These are phyloP conservation scores for Cladosporium sp. DNA, from an alignment of 2,329 filamentous ascomycete genomes.

Conservation along the genomic window DNA sequence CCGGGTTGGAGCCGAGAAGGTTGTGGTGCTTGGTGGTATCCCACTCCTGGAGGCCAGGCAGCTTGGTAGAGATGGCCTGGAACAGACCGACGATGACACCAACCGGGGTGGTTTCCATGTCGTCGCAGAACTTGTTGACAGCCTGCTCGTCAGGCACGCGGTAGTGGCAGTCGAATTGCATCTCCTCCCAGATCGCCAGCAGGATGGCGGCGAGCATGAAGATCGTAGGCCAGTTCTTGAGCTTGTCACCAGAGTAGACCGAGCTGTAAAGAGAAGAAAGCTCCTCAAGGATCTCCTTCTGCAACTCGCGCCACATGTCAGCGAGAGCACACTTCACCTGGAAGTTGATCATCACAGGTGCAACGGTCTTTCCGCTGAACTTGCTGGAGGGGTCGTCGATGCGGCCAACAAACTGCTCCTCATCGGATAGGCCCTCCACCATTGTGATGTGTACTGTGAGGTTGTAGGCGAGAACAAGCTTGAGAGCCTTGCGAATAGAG, in stretches of 20 bases:
- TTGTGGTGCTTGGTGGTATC: slow-evolving; percentile 88
- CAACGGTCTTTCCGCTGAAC: slow-evolving; percentile 83
- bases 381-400: slow-evolving; percentile 83
- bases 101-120: slow-evolving; percentile 95
- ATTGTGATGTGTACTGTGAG: slow-evolving; percentile 91
- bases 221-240: slow-evolving; percentile 99
- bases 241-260: slow-evolving; percentile 92
- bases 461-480: slow-evolving; percentile 93
- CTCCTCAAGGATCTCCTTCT: slow-evolving; percentile 94
- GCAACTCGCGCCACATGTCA: slow-evolving; percentile 96
- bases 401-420: slow-evolving; percentile 71
- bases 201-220: slow-evolving; percentile 95
- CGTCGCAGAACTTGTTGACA: slow-evolving; percentile 89
- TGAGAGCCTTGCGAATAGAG: slow-evolving; percentile 90
- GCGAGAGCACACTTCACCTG: slow-evolving; percentile 97
- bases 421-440: slow-evolving; percentile 81
- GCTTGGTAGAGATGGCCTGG: slow-evolving; percentile 95
- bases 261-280: slow-evolving; percentile 91
- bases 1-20: slow-evolving; percentile 81
- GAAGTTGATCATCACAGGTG: slow-evolving; percentile 99
- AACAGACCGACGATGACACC: slow-evolving; percentile 95
- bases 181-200: slow-evolving; percentile 93
- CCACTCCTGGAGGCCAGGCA: slow-evolving; percentile 90
- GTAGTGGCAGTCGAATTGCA: slow-evolving; percentile 98
- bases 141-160: slow-evolving; percentile 77